These are phyloP conservation scores for Trametes sanguinea DNA, from an alignment of 768 basidiomycete species.

Conservation along the genomic window DNA sequence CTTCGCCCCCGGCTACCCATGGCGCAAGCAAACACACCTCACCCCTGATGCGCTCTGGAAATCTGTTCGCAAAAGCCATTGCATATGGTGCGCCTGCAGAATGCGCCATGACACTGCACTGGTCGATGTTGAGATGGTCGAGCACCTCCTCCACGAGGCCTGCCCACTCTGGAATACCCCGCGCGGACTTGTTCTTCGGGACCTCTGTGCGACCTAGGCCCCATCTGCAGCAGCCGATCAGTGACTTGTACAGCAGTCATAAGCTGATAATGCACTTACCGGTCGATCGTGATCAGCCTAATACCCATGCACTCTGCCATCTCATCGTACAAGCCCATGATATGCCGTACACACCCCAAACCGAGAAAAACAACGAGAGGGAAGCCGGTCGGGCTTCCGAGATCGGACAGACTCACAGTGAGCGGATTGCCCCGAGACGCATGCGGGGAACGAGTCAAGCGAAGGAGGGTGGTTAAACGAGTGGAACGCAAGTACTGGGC, in stretches of 20 bases:
- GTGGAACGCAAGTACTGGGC: slow-evolving; percentile 88
- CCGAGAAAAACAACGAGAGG: slow-evolving; percentile 94
- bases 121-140: slow-evolving; percentile 71
- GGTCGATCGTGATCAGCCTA: slow-evolving; percentile 90
- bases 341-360: slow-evolving; percentile 89
- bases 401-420: slow-evolving; percentile 89
- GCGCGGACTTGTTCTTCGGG: slow-evolving; percentile 59
- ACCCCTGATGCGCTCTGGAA: slow-evolving; percentile 75
- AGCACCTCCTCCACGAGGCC: slow-evolving; percentile 88
- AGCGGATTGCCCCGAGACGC: slow-evolving; percentile 73
- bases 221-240: slow-evolving; percentile 55
- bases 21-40: slow-evolving; percentile 89
- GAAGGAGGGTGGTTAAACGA: slow-evolving; percentile 79
- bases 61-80: slow-evolving; percentile 78
- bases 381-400: slow-evolving; percentile 81
- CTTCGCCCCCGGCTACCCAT: slow-evolving; percentile 93
- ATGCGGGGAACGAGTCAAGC: slow-evolving; percentile 78
- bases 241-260: background rate
- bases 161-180: slow-evolving; percentile 90
- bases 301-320: slow-evolving; percentile 88
- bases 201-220: slow-evolving; percentile 87
- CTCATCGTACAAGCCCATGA: slow-evolving; percentile 95
- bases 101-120: slow-evolving; percentile 92
- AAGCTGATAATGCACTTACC: slow-evolving; percentile 46
- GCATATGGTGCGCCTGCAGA: slow-evolving; percentile 96